Evolutionary conservation across 192 early-diverging fungal genomes (phyloP).

Genomic region (Gaertneriomyces sp.): DNA sequence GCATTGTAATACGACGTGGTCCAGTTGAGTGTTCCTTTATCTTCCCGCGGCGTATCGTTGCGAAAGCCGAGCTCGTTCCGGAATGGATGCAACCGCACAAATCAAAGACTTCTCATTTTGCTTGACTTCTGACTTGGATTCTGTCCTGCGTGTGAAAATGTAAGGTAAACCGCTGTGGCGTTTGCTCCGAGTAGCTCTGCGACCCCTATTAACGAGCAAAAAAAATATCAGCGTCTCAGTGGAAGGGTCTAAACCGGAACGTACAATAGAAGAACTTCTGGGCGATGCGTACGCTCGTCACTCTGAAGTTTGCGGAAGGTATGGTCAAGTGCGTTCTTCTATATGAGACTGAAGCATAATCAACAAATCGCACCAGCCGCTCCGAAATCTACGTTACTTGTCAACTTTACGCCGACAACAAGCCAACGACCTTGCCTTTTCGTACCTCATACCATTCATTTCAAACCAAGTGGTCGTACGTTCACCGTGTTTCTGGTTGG

Average conservation of each 20-base stretch:
- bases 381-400: slow-evolving; percentile 47
- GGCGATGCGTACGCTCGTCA: slow-evolving; percentile 8
- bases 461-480: slow-evolving; percentile 54
- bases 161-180: slow-evolving; percentile 34
- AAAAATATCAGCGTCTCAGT: slow-evolving; percentile 12
- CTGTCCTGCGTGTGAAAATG: slow-evolving; percentile 63
- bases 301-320: background rate
- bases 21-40: too few relatives aligned
- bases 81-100: slow-evolving; percentile 17
- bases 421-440: slow-evolving; percentile 61
- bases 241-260: slow-evolving; percentile 13
- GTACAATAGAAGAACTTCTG: slow-evolving; percentile 6
- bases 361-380: background rate
- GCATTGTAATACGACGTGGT: too few relatives aligned
- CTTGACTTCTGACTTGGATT: slow-evolving; percentile 60
- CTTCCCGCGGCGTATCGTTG: too few relatives aligned
- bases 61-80: background rate
- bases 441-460: slow-evolving; percentile 66
- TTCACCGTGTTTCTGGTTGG: background rate
- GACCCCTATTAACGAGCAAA: background rate
- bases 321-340: background rate
- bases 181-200: background rate
- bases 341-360: background rate
- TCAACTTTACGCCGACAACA: slow-evolving; percentile 67
- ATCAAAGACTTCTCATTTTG: slow-evolving; percentile 68